Conservation (phyloP, 805 yeast genomes). For the Metschnikowia koreensis region DNA sequence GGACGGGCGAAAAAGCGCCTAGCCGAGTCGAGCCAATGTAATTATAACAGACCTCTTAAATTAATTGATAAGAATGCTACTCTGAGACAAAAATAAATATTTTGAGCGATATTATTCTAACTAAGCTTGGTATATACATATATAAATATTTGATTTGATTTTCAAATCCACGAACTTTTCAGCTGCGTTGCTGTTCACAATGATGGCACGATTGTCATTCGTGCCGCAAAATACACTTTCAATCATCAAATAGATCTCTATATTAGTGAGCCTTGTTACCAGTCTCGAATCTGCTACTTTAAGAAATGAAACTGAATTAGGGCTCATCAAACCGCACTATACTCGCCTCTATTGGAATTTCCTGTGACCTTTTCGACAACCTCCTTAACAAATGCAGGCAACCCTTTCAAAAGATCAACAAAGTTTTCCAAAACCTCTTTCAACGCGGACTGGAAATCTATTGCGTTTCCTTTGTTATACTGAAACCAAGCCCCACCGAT, state of each 20-base stretch:
- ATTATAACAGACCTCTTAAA: neutral
- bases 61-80: no score
- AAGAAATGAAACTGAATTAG: neutral
- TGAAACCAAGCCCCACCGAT: constrained; percentile 75
- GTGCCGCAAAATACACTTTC: neutral
- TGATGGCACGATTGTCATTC: neutral
- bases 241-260: no score
- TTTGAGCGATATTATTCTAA: neutral
- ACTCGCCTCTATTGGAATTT: constrained; percentile 73
- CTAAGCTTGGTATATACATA: neutral
- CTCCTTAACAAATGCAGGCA: constrained; percentile 69
- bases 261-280: no score
- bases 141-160: no score
- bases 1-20: constrained; percentile 1
- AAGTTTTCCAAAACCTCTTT: constrained; percentile 71
- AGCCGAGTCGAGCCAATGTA: neutral
- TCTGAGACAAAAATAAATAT: no score
- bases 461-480: constrained; percentile 65
- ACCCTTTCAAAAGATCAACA: constrained; percentile 52
- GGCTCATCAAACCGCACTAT: constrained; percentile 70
- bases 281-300: no score
- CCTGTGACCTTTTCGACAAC: constrained; percentile 65
- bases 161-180: neutral
- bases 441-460: constrained; percentile 70
- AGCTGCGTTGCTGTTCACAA: neutral